phyloP scores from a whole-genome alignment of 2,329 filamentous ascomycete genomes.

The Niveomyces coronatus region DNA sequence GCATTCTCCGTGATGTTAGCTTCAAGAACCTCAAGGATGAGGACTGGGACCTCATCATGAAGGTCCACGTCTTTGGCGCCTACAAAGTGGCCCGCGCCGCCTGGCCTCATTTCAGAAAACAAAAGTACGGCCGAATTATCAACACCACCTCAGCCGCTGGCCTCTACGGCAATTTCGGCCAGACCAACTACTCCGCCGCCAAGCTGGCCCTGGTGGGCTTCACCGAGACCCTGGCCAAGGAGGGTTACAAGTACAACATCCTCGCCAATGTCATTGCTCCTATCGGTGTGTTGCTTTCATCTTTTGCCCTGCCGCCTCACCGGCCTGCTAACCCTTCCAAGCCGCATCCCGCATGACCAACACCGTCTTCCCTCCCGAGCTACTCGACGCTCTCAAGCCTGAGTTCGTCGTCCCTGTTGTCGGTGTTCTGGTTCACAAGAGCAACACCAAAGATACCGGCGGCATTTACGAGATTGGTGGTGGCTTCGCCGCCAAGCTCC shows the following conservation, averaged over 20 bases:
- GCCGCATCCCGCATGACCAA: constrained; percentile 93
- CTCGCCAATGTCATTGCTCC: constrained; percentile 90
- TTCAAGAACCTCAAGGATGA: constrained; percentile 98
- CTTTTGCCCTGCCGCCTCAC: background rate
- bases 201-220: constrained; percentile 95
- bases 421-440: constrained; percentile 76
- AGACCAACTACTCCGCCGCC: constrained; percentile 93
- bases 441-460: constrained; percentile 72
- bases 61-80: constrained; percentile 83
- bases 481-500: constrained; percentile 82
- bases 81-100: constrained; percentile 94
- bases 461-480: constrained; percentile 90
- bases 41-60: constrained; percentile 93
- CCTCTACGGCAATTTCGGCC: constrained; percentile 90
- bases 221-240: constrained; percentile 95
- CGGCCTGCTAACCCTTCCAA: constrained; percentile 19
- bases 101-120: constrained; percentile 96
- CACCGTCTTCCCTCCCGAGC: constrained; percentile 90
- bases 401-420: constrained; percentile 95
- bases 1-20: constrained; percentile 87
- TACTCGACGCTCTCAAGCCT: constrained; percentile 75
- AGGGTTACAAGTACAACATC: constrained; percentile 97
- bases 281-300: constrained; percentile 38
- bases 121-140: constrained; percentile 95
- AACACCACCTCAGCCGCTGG: constrained; percentile 96